These are phyloP conservation scores for Vaccinium macrocarpon DNA, from an alignment of 148 eudicot genomes.

Conservation along the genomic window DNA sequence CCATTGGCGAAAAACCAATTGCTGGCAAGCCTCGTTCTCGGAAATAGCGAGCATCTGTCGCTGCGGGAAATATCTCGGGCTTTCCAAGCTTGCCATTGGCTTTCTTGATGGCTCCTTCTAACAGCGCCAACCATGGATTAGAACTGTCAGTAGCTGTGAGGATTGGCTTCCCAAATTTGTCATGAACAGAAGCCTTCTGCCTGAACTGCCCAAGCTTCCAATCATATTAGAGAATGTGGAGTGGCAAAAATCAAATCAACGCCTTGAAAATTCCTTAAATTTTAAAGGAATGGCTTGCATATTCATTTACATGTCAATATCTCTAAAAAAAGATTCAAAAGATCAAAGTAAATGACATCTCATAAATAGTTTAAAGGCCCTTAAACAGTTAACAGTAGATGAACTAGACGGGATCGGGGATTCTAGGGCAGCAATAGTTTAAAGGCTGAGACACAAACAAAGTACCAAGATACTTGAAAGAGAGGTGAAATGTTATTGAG, in stretches of 20 bases:
- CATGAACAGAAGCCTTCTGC: constrained; percentile 61
- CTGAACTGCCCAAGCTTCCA: constrained; percentile 59
- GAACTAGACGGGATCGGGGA: background rate
- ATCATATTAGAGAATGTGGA: constrained; percentile 22
- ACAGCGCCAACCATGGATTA: constrained; percentile 91
- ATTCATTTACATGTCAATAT: background rate
- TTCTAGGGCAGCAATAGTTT: background rate
- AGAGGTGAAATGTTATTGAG: background rate
- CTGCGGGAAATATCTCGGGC: constrained; percentile 93
- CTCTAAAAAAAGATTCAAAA: background rate
- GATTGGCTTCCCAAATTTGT: constrained; percentile 63
- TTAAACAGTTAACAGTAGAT: background rate
- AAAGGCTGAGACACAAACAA: background rate
- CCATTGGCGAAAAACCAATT: constrained; percentile 97
- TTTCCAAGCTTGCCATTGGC: constrained; percentile 67
- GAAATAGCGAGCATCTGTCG: constrained; percentile 91
- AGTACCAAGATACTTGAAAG: background rate
- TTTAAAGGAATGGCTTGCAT: background rate
- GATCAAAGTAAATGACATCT: background rate
- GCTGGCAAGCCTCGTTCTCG: constrained; percentile 76
- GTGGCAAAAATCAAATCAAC: constrained; percentile 6
- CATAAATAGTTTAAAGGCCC: background rate
- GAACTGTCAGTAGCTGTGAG: constrained; percentile 61
- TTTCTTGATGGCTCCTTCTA: constrained; percentile 65
- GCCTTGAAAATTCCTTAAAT: background rate